Evolutionary conservation across 2,329 filamentous ascomycete species (phyloP).

Genomic region (Cladobotryum mycophilum): DNA sequence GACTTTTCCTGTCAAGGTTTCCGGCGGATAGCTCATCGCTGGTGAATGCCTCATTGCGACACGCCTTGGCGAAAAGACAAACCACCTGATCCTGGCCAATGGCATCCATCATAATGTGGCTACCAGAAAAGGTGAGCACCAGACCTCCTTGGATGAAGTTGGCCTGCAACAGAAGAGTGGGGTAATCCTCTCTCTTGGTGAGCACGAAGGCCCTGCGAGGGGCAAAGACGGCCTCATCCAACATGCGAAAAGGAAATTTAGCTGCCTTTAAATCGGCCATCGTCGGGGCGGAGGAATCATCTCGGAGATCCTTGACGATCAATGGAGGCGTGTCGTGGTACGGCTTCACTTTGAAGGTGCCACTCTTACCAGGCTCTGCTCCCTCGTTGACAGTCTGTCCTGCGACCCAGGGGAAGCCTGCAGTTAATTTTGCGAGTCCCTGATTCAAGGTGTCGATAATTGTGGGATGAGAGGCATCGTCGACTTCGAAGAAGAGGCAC

Average conservation of each 20-base stretch:
- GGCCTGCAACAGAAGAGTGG: constrained; percentile 29
- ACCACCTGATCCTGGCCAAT: constrained; percentile 43
- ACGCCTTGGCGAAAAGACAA: constrained; percentile 40
- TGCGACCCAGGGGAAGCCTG: constrained; percentile 40
- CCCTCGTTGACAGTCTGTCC: constrained; percentile 36
- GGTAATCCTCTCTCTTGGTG: not conserved
- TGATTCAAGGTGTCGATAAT: not conserved
- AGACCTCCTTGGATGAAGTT: constrained; percentile 44
- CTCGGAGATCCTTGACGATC: constrained; percentile 36
- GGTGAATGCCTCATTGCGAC: constrained; percentile 37
- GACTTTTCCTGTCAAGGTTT: constrained; percentile 25
- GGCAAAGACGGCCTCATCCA: constrained; percentile 40
- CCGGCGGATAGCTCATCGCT: constrained; percentile 36
- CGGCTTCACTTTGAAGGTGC: constrained; percentile 34
- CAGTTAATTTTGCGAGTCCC: constrained; percentile 34
- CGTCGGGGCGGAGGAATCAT: constrained; percentile 28
- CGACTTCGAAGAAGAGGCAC: too few species aligned
- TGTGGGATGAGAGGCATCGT: too few species aligned
- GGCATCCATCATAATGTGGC: constrained; percentile 47
- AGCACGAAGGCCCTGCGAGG: constrained; percentile 33
- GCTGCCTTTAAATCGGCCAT: constrained; percentile 32
- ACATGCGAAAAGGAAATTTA: constrained; percentile 40
- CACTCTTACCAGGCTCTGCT: constrained; percentile 20
- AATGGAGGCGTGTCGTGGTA: constrained; percentile 26
- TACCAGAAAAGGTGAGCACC: constrained; percentile 40